phyloP scores from a whole-genome alignment of 352 stramenopile species.

The Phytophthora ramorum region DNA sequence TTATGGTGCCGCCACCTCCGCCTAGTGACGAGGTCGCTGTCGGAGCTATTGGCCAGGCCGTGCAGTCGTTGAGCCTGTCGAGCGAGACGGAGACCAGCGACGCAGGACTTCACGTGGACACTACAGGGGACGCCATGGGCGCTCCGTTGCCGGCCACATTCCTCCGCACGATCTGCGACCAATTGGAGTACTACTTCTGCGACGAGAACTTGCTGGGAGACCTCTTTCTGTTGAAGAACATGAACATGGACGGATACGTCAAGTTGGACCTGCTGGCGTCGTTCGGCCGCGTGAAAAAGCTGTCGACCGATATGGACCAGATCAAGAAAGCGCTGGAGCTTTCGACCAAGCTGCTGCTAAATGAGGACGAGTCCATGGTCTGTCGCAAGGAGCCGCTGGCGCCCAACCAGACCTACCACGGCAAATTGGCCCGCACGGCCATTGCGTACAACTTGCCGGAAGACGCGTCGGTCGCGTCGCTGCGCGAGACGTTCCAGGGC shows the following conservation, averaged over 20 bases:
- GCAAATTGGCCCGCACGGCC: constrained; percentile 83
- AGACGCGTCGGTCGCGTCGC: constrained; percentile 82
- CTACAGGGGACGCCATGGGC: constrained; percentile 23
- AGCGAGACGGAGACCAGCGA: constrained; percentile 45
- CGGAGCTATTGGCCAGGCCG: constrained; percentile 68
- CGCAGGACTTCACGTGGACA: constrained; percentile 39
- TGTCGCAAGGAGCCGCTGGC: constrained; percentile 86
- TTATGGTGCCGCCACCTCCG: constrained; percentile 44
- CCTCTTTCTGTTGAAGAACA: constrained; percentile 89
- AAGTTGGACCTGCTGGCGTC: constrained; percentile 86
- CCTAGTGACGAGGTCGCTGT: constrained; percentile 48
- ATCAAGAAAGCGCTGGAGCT: constrained; percentile 85
- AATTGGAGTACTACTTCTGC: constrained; percentile 91
- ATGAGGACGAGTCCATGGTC: constrained; percentile 84
- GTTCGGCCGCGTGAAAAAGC: constrained; percentile 88
- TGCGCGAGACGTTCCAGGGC: constrained; percentile 86
- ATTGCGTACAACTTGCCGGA: constrained; percentile 90
- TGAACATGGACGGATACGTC: constrained; percentile 90
- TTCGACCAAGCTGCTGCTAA: constrained; percentile 86
- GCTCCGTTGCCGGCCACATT: constrained; percentile 80
- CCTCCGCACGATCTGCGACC: constrained; percentile 86
- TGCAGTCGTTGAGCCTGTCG: constrained; percentile 65
- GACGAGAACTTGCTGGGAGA: constrained; percentile 89
- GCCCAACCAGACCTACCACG: constrained; percentile 86
- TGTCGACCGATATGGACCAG: constrained; percentile 84